Base-by-base conservation (phyloP, 2,329 filamentous ascomycete genomes). In the Colletotrichum aenigma region DNA sequence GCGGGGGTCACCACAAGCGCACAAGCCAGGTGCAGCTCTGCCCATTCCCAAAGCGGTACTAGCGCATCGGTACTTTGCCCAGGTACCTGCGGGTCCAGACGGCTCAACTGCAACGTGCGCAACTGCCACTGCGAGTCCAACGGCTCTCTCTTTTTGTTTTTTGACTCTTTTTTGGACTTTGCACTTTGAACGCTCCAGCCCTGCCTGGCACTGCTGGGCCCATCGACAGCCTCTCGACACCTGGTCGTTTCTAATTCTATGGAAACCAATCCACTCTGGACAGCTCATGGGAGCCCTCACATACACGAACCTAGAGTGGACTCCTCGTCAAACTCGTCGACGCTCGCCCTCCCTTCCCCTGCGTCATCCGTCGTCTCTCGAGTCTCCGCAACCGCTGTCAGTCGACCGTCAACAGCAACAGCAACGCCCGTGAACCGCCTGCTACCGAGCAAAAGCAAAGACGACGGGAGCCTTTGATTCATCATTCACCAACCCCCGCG, bases 231-330 rank as follows among this genome's bases (percentile, higher is more conserved):
- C 34, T 55, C 52, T 71, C 52, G 12, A 32, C 3, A 26, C 72
- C 52, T 30, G 24, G 60, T 56, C 69, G 28, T 32, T 21, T 55
- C 28, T 38, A 55, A 26, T 34, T 48, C 24, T 28, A 61, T 18
- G 18, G 28, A 61, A 24, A 26, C 6, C 3, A 66, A 67, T 55
- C 73, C 69, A 72, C 70, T 30, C 34, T 30, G 28, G 58, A 76
- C 30, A 60, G 58, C 74, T 36, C 43, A 62, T 72, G 55, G 72
- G 72, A 75, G 69, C 69, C 72, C 72, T 75, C 72, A 62, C 72
- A 62, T 32, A 67, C 38, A 67, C 61, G 28, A 38, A 18, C 16
- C 16, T 38, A 38, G 36, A 48, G 52, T 60, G 15, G 48, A 52
- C n/a, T 26, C 36, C 16, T 10, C 16, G 56, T 26, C 58, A 62